Evolutionary conservation across 352 stramenopile species (phyloP).

Genomic region (Phytophthora sp.): DNA sequence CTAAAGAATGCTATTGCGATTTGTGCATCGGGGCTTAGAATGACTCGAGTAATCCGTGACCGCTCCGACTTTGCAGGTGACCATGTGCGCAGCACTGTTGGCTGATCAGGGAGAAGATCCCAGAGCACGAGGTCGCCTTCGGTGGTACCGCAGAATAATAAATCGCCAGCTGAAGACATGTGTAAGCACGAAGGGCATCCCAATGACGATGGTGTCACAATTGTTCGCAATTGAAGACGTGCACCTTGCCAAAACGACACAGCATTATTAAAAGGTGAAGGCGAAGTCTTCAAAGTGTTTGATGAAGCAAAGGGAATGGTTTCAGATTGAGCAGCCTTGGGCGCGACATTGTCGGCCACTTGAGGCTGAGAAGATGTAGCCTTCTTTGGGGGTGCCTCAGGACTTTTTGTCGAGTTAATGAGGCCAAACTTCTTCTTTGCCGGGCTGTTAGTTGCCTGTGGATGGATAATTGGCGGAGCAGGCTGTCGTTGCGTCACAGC

Average conservation of each 20-base stretch:
- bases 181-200: slow-evolving; percentile 39
- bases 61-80: slow-evolving; percentile 30
- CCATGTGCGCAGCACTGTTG: slow-evolving; percentile 25
- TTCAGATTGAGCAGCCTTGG: background rate
- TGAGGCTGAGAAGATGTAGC: background rate
- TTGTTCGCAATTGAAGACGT: slow-evolving; percentile 22
- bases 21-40: slow-evolving; percentile 36
- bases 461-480: background rate
- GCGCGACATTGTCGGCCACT: background rate
- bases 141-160: slow-evolving; percentile 41
- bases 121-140: slow-evolving; percentile 42
- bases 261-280: background rate
- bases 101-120: slow-evolving; percentile 27
- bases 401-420: slow-evolving; percentile 6
- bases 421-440: slow-evolving; percentile 28
- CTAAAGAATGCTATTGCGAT: slow-evolving; percentile 34
- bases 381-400: background rate
- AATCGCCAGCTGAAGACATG: slow-evolving; percentile 22
- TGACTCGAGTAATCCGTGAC: slow-evolving; percentile 35
- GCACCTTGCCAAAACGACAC: slow-evolving; percentile 42
- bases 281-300: background rate
- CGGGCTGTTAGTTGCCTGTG: slow-evolving; percentile 9
- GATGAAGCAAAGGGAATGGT: slow-evolving; percentile 1
- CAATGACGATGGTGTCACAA: slow-evolving; percentile 22
- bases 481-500: background rate